Conservation (phyloP, 208 protist genomes). For the Leishmania guyanensis region DNA sequence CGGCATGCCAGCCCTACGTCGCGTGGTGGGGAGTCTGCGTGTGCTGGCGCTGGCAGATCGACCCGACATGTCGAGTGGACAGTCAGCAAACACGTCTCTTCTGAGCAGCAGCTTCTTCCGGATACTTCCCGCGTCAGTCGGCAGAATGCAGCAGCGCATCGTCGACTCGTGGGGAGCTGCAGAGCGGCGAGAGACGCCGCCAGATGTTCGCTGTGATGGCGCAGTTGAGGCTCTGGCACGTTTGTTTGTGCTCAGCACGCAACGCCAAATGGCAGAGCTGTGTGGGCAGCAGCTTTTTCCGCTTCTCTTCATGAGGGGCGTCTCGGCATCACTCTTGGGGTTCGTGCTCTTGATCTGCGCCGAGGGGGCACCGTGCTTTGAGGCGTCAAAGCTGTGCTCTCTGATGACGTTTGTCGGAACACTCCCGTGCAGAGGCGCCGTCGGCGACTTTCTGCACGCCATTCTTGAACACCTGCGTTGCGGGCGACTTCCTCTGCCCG, state of each 20-base stretch:
- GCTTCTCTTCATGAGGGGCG: slow-evolving; percentile 29
- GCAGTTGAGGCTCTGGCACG: slow-evolving; percentile 32
- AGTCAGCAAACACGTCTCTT: not conserved
- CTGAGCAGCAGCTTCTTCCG: slow-evolving; percentile 25
- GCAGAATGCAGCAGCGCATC: slow-evolving; percentile 34
- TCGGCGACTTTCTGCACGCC: slow-evolving; percentile 27
- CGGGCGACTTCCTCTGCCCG: slow-evolving; percentile 11
- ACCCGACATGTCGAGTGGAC: slow-evolving; percentile 9
- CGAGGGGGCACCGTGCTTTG: slow-evolving; percentile 40
- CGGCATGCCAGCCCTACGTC: slow-evolving; percentile 14
- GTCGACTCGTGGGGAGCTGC: slow-evolving; percentile 14
- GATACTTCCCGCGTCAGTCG: slow-evolving; percentile 31
- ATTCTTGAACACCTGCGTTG: slow-evolving; percentile 25
- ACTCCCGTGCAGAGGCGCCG: slow-evolving; percentile 21
- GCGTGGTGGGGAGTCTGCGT: slow-evolving; percentile 28
- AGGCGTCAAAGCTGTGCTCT: slow-evolving; percentile 32
- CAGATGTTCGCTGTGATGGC: slow-evolving; percentile 20
- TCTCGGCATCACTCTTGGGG: slow-evolving; percentile 22
- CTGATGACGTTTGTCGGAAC: slow-evolving; percentile 28
- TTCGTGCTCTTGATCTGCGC: slow-evolving; percentile 51
- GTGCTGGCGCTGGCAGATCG: slow-evolving; percentile 33
- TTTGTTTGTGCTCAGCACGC: slow-evolving; percentile 55
- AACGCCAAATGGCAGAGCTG: slow-evolving; percentile 18
- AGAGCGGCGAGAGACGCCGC: slow-evolving; percentile 14
- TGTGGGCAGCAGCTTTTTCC: slow-evolving; percentile 55